Evolutionary conservation across 345 rosid genomes (phyloP).

Genomic region (Ceriops tagal): DNA sequence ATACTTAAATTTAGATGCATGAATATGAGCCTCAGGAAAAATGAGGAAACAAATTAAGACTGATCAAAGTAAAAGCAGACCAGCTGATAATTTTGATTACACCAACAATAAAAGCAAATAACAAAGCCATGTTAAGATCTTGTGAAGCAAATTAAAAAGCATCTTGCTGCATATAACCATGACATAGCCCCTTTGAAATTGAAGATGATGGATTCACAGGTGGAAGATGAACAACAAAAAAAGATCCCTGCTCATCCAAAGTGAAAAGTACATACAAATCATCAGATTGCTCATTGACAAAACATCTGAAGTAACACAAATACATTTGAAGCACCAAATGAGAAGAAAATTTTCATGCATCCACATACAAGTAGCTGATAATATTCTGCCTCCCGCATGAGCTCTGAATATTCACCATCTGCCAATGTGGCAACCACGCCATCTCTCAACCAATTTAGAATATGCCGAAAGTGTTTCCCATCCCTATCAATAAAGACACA

Average conservation of each 20-base stretch:
- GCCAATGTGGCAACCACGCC: slow-evolving; percentile 64
- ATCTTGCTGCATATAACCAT: too few species aligned
- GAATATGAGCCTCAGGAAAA: too few species aligned
- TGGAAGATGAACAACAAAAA: neutral
- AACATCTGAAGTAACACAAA: neutral
- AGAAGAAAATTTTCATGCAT: neutral
- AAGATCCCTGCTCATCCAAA: neutral
- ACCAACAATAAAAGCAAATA: too few species aligned
- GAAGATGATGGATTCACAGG: neutral
- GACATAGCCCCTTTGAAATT: neutral
- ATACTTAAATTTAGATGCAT: too few species aligned
- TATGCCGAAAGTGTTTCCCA: slow-evolving; percentile 79
- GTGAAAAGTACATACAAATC: neutral
- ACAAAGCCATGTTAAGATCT: too few species aligned
- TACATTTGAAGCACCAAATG: neutral
- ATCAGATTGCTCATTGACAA: neutral
- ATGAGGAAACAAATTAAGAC: too few species aligned
- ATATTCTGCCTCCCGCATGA: slow-evolving; percentile 79
- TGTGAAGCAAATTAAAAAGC: too few species aligned
- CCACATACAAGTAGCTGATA: slow-evolving; percentile 75
- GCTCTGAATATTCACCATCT: slow-evolving; percentile 60
- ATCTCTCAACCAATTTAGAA: slow-evolving; percentile 92
- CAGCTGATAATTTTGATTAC: too few species aligned
- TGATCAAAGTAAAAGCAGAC: too few species aligned
- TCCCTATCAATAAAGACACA: slow-evolving; percentile 83